A percentile compares a stretch with the other conserved stretches of the same genome.
phyloP scores from a whole-genome alignment of 805 yeast species.

The Yarrowia hollandica region DNA sequence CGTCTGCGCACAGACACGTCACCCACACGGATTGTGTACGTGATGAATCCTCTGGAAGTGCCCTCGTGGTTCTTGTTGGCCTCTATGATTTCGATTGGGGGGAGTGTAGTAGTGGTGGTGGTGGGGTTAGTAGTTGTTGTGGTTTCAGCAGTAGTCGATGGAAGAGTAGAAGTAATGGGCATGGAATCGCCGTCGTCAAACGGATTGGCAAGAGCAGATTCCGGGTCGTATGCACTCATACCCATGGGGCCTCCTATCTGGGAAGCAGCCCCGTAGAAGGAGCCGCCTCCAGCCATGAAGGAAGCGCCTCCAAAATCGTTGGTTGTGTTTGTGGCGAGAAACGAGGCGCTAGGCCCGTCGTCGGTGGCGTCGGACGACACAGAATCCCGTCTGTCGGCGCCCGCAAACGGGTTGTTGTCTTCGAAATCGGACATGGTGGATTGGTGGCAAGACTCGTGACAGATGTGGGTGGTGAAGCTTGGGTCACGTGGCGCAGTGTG shows the following conservation, averaged over 20 bases:
- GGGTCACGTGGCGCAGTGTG: neutral
- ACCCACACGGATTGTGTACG: conserved; percentile 73
- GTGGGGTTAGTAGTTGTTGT: neutral
- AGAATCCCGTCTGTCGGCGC: conserved; percentile 34
- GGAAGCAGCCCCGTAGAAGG: conserved; percentile 19
- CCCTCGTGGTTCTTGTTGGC: conserved; percentile 88
- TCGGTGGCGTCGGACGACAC: conserved; percentile 5
- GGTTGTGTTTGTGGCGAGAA: conserved; percentile 5
- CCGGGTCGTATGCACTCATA: conserved; percentile 32
- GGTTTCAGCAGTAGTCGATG: no score
- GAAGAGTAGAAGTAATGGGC: neutral
- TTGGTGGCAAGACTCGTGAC: neutral
- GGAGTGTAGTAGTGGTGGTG: conserved; percentile 19
- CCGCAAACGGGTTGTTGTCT: conserved; percentile 50
- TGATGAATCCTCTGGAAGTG: conserved; percentile 70
- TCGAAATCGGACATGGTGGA: conserved; percentile 43
- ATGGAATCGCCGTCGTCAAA: neutral
- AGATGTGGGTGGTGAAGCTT: neutral
- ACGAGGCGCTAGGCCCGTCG: conserved; percentile 13
- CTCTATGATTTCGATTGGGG: conserved; percentile 50
- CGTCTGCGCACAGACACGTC: conserved; percentile 71
- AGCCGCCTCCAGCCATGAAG: conserved; percentile 13
- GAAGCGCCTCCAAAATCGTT: conserved; percentile 10
- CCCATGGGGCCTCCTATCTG: conserved; percentile 21
- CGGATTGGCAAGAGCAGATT: neutral